These are phyloP conservation scores for Teunomyces lycoperdinae DNA, from an alignment of 805 yeast species.

Conservation along the genomic window DNA sequence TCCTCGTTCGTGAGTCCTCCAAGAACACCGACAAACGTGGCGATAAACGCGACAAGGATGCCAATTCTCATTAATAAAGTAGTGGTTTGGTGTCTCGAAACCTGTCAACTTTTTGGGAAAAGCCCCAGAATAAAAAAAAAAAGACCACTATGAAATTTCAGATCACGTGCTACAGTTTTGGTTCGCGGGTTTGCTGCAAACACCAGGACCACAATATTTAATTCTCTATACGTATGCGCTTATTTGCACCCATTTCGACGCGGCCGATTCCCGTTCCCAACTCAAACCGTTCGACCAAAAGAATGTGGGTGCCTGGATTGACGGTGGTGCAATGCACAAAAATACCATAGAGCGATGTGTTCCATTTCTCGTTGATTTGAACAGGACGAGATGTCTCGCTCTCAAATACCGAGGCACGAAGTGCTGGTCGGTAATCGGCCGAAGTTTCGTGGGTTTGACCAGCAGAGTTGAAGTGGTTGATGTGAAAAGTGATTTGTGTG, in stretches of 20 bases:
- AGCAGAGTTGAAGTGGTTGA: constrained; percentile 18
- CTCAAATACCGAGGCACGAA: constrained; percentile 45
- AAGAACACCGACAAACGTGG: constrained; percentile 13
- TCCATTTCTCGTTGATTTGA: constrained; percentile 36
- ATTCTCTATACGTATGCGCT: background rate
- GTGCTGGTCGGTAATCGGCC: constrained; percentile 42
- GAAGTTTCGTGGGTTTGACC: constrained; percentile 5
- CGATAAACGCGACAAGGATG: constrained; percentile 8
- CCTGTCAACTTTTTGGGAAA: background rate
- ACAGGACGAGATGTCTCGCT: constrained; percentile 25
- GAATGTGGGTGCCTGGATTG: constrained; percentile 29
- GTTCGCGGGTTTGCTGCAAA: too few relatives aligned
- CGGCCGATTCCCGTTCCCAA: constrained; percentile 39
- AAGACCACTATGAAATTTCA: too few relatives aligned
- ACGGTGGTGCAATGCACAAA: constrained; percentile 31
- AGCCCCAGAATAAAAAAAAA: background rate
- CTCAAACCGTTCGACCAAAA: constrained; percentile 51
- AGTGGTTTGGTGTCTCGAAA: background rate
- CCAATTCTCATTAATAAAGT: background rate
- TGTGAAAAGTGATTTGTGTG: constrained; percentile 22
- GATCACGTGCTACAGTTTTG: too few relatives aligned
- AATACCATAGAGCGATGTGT: constrained; percentile 43
- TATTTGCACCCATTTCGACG: constrained; percentile 36
- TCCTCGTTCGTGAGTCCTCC: constrained; percentile 25
- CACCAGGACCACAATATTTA: too few relatives aligned